Evolutionary conservation across 345 rosid species (phyloP).

Genomic region (Aegle marmelos): DNA sequence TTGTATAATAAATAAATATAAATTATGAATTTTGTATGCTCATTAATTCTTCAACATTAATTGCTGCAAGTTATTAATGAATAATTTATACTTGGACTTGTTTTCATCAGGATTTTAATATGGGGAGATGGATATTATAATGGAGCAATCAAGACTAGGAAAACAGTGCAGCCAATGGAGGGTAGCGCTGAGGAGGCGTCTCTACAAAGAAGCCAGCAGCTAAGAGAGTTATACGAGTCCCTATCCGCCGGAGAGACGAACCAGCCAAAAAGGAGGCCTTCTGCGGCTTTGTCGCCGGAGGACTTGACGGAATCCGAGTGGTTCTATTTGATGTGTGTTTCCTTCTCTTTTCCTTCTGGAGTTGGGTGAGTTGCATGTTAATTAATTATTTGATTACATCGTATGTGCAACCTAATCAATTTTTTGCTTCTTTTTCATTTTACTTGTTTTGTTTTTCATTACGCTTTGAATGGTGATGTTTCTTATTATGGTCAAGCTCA

Average conservation of each 20-base stretch:
- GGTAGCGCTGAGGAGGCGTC: conserved; percentile 88
- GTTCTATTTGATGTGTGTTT: conserved; percentile 97
- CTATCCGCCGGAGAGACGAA: conserved; percentile 72
- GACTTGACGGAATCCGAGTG: conserved; percentile 96
- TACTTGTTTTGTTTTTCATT: conserved; percentile 3
- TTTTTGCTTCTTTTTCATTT: conserved; percentile 1
- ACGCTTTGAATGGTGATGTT: not conserved
- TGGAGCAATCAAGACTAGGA: conserved; percentile 94
- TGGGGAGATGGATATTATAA: conserved; percentile 98
- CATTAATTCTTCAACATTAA: too few species aligned
- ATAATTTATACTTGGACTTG: not conserved
- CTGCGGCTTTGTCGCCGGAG: conserved; percentile 87
- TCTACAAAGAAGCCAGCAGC: conserved; percentile 90
- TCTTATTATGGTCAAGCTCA: conserved; percentile 18
- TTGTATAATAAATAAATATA: not conserved
- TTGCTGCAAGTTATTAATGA: too few species aligned
- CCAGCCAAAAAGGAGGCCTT: conserved; percentile 68
- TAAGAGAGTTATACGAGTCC: conserved; percentile 85
- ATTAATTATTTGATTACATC: too few species aligned
- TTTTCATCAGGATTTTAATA: conserved; percentile 51
- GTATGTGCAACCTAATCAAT: not conserved
- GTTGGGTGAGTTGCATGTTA: conserved; percentile 55
- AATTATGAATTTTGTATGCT: not conserved
- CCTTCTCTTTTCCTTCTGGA: conserved; percentile 84
- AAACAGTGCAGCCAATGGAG: conserved; percentile 93